Evolutionary conservation across 108 stramenopile genomes (phyloP).

Genomic region (Skeletonema potamos): DNA sequence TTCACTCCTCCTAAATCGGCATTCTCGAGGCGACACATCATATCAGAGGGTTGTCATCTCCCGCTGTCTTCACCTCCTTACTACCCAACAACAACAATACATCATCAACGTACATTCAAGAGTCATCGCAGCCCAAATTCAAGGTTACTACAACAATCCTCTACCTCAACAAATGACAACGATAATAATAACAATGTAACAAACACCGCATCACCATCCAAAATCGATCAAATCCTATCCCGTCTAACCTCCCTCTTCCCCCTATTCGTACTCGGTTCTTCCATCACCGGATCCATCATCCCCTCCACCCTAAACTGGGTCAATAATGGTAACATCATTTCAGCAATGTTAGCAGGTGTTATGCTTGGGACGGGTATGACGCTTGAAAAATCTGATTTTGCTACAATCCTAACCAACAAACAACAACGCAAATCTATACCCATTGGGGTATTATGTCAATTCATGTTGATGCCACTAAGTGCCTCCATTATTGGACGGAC

Average conservation of each 20-base stretch:
- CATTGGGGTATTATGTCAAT: conserved; percentile 90
- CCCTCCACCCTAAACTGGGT: conserved; percentile 76
- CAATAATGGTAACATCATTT: conserved; percentile 67
- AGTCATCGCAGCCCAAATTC: neutral
- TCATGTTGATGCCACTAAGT: conserved; percentile 85
- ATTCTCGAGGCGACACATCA: neutral
- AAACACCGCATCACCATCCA: neutral
- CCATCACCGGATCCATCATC: conserved; percentile 53
- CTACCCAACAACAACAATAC: neutral
- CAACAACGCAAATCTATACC: conserved; percentile 62
- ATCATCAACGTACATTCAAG: neutral
- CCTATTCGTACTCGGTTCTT: conserved; percentile 75
- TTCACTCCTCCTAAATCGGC: neutral
- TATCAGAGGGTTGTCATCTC: too few relatives aligned
- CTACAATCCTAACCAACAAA: conserved; percentile 47
- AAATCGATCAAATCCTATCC: conserved; percentile 62
- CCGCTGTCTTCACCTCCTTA: neutral
- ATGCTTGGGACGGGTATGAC: conserved; percentile 96
- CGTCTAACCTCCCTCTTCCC: conserved; percentile 83
- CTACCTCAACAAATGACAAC: neutral
- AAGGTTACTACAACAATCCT: neutral
- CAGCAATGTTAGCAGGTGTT: conserved; percentile 67
- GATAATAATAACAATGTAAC: neutral
- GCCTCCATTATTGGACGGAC: conserved; percentile 70
- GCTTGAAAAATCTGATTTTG: conserved; percentile 84